A percentile compares a stretch with the other conserved stretches of the same genome.
These are phyloP conservation scores for Diddensiella santjacobensis DNA, from an alignment of 805 yeast species.

Conservation along the genomic window DNA sequence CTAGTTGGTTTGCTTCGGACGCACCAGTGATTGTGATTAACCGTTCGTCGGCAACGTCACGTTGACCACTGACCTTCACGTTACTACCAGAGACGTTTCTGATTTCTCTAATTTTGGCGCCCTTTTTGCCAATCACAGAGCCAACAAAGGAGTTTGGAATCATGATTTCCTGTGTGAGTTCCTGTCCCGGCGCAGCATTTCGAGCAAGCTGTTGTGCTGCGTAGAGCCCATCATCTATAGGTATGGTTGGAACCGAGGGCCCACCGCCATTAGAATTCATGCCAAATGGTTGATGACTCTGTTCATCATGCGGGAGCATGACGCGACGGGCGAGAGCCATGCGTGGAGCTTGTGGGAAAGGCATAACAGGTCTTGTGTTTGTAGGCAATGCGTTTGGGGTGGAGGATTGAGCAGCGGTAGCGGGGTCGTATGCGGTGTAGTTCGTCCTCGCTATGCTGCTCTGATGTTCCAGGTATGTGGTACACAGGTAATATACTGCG, in stretches of 20 bases:
- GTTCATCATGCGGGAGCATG: neutral
- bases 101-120: constrained; percentile 69
- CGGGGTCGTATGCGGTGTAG: constrained; percentile 52
- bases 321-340: neutral
- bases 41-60: constrained; percentile 37
- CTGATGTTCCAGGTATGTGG: constrained; percentile 60
- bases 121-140: constrained; percentile 76
- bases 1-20: constrained; percentile 63
- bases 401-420: constrained; percentile 6
- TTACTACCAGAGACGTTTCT: constrained; percentile 69
- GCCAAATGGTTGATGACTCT: neutral
- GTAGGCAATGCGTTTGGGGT: neutral
- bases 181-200: constrained; percentile 12
- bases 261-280: neutral
- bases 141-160: constrained; percentile 76
- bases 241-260: neutral
- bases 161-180: constrained; percentile 38
- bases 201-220: constrained; percentile 17
- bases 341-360: neutral
- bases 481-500: constrained; percentile 71
- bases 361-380: neutral
- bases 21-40: constrained; percentile 66
- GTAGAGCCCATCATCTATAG: neutral
- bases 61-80: constrained; percentile 50
- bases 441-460: constrained; percentile 26